Base-by-base conservation (phyloP, 768 basidiomycete genomes). In the Hygrocybe punicea region DNA sequence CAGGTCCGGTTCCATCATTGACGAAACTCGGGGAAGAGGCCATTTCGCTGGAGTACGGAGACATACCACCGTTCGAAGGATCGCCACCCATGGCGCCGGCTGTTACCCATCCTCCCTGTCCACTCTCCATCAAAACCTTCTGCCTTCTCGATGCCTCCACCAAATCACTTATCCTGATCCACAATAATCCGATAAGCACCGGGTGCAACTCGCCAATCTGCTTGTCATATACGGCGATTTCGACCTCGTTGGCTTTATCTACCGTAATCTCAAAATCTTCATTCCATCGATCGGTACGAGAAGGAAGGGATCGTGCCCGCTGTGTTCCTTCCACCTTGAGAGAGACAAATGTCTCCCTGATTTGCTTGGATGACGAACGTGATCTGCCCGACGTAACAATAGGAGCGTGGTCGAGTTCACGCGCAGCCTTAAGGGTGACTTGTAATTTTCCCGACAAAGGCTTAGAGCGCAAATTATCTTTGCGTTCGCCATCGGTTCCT, bases 241-340 rank as follows among this genome's bases (percentile, higher is more conserved):
- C 97, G 49, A 98, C 90, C 78, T 99, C 97, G 69, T 96, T 98
- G 13, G 96, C 95, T 73, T 98, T 98, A 77, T 98, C 96, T 39
- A 98, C 91, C 0, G 87, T 80, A 58, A 99, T 92, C 71, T 96
- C 93, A 60, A 98, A 98, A 58, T 94, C 91, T 72, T 99, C 95
- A 68, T 93, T 92, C 97, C 97, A 99, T 45, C 91, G 86, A 73
- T 98, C 97, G 25, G 89, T 97, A 58, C 93, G 86, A 9, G 93
- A 87, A 7, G 93, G 91, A 68, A 96, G 93, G 0, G 95, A 94
- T 56, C 87, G 85, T 4, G 93, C 96, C 13, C 91, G 81, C 63
- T 94, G 91, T 17, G 91, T 93, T 19, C 96, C 94, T 76, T 99
- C 97, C 10, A 98, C 90, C 68, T 98, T 97, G 74, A 98, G 83